phyloP scores from a whole-genome alignment of 352 stramenopile genomes.

The Phytophthora quininea region DNA sequence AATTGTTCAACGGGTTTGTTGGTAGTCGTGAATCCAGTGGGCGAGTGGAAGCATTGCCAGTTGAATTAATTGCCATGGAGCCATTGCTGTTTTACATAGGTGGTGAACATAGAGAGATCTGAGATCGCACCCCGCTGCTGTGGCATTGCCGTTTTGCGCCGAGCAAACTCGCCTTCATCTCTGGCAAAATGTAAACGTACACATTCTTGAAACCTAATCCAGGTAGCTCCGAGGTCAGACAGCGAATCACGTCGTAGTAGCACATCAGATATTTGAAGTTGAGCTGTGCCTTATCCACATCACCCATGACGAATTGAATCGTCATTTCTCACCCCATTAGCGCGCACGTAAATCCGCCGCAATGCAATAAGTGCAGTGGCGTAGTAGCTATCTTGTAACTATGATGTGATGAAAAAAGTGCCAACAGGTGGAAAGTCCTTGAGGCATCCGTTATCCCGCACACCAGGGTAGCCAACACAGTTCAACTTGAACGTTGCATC shows the following conservation, averaged over 20 bases:
- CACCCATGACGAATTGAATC: not conserved
- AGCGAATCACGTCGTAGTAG: slow-evolving; percentile 33
- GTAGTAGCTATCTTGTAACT: not conserved
- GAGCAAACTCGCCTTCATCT: not conserved
- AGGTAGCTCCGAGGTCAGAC: not conserved
- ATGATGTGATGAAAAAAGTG: slow-evolving; percentile 6
- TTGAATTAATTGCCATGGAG: slow-evolving; percentile 1
- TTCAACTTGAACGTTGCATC: slow-evolving; percentile 14
- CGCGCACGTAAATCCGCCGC: not conserved
- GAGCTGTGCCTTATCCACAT: not conserved
- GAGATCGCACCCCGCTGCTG: not conserved
- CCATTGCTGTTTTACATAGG: slow-evolving; percentile 1
- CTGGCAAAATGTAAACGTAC: slow-evolving; percentile 24
- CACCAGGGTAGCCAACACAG: slow-evolving; percentile 5
- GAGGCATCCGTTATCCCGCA: slow-evolving; percentile 5
- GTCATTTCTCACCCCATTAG: not conserved
- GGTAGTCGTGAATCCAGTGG: slow-evolving; percentile 18
- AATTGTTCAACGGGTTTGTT: slow-evolving; percentile 38
- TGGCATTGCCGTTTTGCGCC: not conserved
- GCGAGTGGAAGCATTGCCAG: slow-evolving; percentile 23
- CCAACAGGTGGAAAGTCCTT: not conserved
- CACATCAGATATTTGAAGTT: slow-evolving; percentile 14
- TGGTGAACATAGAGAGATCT: not conserved
- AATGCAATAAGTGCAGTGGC: not conserved
- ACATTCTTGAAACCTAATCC: slow-evolving; percentile 12